Percentiles rank a stretch among this genome's conserved stretches.
phyloP scores from a whole-genome alignment of 2,329 filamentous ascomycete genomes.

The Aspergillus sp. region DNA sequence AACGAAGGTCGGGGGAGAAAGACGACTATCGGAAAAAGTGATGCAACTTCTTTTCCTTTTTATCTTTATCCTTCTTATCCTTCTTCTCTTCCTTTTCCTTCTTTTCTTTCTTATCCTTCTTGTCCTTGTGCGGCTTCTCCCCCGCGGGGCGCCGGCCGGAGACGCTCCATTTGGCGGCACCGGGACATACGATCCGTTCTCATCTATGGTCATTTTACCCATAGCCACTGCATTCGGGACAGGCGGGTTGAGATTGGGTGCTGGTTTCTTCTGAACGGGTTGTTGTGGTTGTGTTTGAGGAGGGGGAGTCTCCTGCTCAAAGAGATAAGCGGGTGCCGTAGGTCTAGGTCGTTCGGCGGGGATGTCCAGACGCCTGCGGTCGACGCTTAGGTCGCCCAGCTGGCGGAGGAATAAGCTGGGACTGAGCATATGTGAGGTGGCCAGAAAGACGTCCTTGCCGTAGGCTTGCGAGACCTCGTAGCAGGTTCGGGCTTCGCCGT shows the following conservation, averaged over 20 bases:
- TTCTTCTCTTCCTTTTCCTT: slow-evolving; percentile 37
- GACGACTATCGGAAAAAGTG: slow-evolving; percentile 42
- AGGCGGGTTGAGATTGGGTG: slow-evolving; percentile 16
- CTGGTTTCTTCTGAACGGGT: slow-evolving; percentile 17
- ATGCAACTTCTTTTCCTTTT: slow-evolving; percentile 44
- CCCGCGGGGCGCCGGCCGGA: slow-evolving; percentile 2
- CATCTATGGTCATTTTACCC: slow-evolving; percentile 30
- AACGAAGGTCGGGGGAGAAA: neutral
- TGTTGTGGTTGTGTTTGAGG: slow-evolving; percentile 38
- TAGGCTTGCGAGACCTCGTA: slow-evolving; percentile 72
- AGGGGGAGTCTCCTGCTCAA: slow-evolving; percentile 59
- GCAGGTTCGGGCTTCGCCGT: slow-evolving; percentile 79
- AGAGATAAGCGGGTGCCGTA: slow-evolving; percentile 77
- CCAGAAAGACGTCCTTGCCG: slow-evolving; percentile 75
- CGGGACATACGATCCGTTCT: slow-evolving; percentile 27
- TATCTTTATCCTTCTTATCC: slow-evolving; percentile 49
- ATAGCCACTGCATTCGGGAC: slow-evolving; percentile 27
- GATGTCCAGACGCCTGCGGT: slow-evolving; percentile 67
- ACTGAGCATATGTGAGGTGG: slow-evolving; percentile 86
- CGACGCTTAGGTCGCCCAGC: slow-evolving; percentile 66
- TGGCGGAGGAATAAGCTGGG: slow-evolving; percentile 77
- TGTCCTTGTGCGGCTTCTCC: slow-evolving; percentile 37
- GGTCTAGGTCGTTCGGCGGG: slow-evolving; percentile 71
- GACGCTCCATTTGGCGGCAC: slow-evolving; percentile 21
- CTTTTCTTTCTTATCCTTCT: slow-evolving; percentile 46